Evolutionary conservation across 306 rosid species (phyloP), one percentile per base, ranked within the genome.

Genomic region (Oxytropis ochrocephala): DNA sequence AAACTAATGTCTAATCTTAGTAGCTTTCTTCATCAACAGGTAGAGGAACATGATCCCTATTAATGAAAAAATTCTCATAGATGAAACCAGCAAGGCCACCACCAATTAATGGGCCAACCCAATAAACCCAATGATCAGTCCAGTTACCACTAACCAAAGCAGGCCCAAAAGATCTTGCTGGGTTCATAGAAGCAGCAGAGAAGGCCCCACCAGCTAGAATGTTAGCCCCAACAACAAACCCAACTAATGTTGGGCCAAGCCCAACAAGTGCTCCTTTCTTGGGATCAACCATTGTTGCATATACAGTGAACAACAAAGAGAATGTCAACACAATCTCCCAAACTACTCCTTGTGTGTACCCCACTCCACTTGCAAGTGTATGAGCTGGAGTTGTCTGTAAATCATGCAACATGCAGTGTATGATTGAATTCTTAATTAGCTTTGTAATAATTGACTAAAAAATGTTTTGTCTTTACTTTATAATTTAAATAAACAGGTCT

Each of bases 41-140:
- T 27, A 90, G 55, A 1, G 80, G 91, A 65, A 16, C 79, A 41
- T 90, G 91, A 17, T 83, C 27, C 39, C 86, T 68, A 21, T 57
- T n/a, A 33, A 88, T 93, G 81, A 93, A 90, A 83, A 88, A 86
- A 53, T 68, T 84, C 44, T 90, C 96, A 16, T 93, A 93, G 38
- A 85, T 64, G 72, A 70, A 88, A 3, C 97, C 97, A 3, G 90
- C 98, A 60, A 93, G 87, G 1, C 84, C 92, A 38, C 96, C 98
- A 29, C 97, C 98, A 41, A 88, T 79, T 8, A 90, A 89, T n/a
- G 98, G 98, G 5, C 98, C 96, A 49, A 88, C 91, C 96, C 98
- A 93, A 64, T 93, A 90, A 47, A 93, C 89, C 98, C 96, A 93
- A 13, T 93, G 91, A 56, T 93, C 86, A 0, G 97, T 90, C 97